Evolutionary conservation across 768 basidiomycete genomes (phyloP).

Genomic region (Hemileccinum rubropunctum): DNA sequence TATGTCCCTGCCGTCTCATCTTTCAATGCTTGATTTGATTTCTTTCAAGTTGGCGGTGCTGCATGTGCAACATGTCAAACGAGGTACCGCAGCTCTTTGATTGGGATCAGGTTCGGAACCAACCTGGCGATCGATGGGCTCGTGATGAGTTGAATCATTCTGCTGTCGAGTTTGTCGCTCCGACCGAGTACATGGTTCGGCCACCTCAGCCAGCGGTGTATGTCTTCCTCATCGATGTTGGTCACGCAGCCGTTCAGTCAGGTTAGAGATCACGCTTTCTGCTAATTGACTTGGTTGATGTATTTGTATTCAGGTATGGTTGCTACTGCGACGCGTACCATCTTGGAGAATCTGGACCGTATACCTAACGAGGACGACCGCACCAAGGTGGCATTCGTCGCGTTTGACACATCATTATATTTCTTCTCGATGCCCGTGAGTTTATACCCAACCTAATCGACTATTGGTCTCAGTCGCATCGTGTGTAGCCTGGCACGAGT

Average conservation of each 20-base stretch:
- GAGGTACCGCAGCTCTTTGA: constrained; percentile 98
- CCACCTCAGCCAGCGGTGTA: constrained; percentile 97
- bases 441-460: background rate
- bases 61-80: constrained; percentile 98
- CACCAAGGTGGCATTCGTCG: constrained; percentile 90
- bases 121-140: constrained; percentile 93
- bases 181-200: constrained; percentile 99
- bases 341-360: constrained; percentile 91
- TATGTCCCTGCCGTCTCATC: constrained; percentile 30
- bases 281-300: background rate
- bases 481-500: constrained; percentile 53
- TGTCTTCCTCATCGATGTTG: constrained; percentile 96
- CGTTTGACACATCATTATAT: constrained; percentile 88
- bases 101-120: constrained; percentile 93
- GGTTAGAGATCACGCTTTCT: constrained; percentile 43
- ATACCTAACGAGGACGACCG: constrained; percentile 93
- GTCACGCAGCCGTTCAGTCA: constrained; percentile 86
- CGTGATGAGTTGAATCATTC: constrained; percentile 91
- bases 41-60: constrained; percentile 84
- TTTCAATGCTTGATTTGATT: constrained; percentile 2
- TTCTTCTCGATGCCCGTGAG: constrained; percentile 89
- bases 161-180: constrained; percentile 96
- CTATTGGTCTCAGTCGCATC: background rate
- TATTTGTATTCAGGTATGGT: constrained; percentile 73
- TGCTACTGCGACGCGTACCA: constrained; percentile 94